A percentile compares a stretch with the other conserved stretches of the same genome.
These are phyloP conservation scores for Colletotrichum endophyticum DNA, from an alignment of 2,329 filamentous ascomycete species.

Conservation along the genomic window DNA sequence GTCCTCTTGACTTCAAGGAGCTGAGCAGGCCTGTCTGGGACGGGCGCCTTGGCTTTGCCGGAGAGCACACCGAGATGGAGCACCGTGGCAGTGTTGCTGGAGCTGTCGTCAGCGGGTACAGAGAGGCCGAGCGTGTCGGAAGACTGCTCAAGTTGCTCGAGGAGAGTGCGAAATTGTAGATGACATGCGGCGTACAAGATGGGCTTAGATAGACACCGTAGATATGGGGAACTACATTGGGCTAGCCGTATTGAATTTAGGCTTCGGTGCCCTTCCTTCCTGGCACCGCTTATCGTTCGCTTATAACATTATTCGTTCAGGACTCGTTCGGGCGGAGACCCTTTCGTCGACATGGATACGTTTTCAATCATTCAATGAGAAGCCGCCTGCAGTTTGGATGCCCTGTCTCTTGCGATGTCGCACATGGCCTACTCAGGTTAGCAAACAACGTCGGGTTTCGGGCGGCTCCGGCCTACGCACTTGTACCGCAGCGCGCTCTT, in stretches of 20 bases:
- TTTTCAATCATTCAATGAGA: neutral
- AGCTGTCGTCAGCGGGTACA: constrained; percentile 14
- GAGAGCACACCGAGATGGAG: constrained; percentile 20
- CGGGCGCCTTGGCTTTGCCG: constrained; percentile 12
- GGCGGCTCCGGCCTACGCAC: constrained; percentile 47
- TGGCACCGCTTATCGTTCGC: neutral
- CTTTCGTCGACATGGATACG: neutral
- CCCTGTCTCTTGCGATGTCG: constrained; percentile 84
- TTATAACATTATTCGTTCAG: neutral
- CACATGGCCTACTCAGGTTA: constrained; percentile 75
- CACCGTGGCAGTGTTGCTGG: constrained; percentile 18
- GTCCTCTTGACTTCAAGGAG: constrained; percentile 18
- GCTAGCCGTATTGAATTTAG: neutral
- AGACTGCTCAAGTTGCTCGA: constrained; percentile 11
- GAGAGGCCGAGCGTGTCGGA: constrained; percentile 15
- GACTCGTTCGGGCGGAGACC: neutral
- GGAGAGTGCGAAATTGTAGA: constrained; percentile 7
- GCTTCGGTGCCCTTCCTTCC: neutral
- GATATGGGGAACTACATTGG: neutral
- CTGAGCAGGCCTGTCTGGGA: constrained; percentile 13
- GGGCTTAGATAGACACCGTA: constrained; percentile 5
- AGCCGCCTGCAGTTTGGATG: constrained; percentile 58
- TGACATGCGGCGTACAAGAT: neutral
- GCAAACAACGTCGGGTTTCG: neutral
- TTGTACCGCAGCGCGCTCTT: constrained; percentile 77